Evolutionary conservation across 148 eudicot genomes (phyloP).

Genomic region (Dysphania ambrosioides): DNA sequence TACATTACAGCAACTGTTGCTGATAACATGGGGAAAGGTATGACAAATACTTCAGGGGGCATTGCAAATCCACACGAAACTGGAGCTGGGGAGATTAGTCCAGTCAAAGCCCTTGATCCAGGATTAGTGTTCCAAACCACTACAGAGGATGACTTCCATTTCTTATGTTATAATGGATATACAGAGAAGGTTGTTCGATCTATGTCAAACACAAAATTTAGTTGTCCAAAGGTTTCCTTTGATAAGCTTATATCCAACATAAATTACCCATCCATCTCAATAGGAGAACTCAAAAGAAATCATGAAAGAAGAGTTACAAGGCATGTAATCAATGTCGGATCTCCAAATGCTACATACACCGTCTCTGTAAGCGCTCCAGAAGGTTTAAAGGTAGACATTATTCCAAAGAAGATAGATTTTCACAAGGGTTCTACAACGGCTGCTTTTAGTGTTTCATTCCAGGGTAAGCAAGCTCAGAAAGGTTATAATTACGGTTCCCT

Average conservation of each 20-base stretch:
- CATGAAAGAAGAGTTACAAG: conserved; percentile 34
- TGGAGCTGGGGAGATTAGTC: conserved; percentile 58
- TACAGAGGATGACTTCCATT: conserved; percentile 40
- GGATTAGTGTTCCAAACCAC: conserved; percentile 57
- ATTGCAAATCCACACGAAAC: conserved; percentile 49
- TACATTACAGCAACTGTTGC: conserved; percentile 41
- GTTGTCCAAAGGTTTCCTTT: conserved; percentile 40
- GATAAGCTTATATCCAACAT: conserved; percentile 40
- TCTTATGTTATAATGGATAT: conserved; percentile 50
- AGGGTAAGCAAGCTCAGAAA: conserved; percentile 36
- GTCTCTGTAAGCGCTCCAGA: conserved; percentile 38
- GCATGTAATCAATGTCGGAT: conserved; percentile 47
- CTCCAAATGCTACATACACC: conserved; percentile 41
- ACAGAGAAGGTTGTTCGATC: conserved; percentile 35
- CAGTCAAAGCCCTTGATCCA: conserved; percentile 60
- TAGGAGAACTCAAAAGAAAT: conserved; percentile 33
- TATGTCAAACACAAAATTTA: conserved; percentile 36
- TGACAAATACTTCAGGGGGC: conserved; percentile 38
- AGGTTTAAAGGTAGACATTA: conserved; percentile 42
- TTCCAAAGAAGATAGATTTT: conserved; percentile 45
- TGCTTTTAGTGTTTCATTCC: conserved; percentile 42
- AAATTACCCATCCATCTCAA: conserved; percentile 66
- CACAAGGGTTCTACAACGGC: conserved; percentile 21
- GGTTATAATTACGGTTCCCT: conserved; percentile 61
- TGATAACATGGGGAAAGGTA: conserved; percentile 36